phyloP scores from a whole-genome alignment of 306 rosid genomes.

The Geum urbanum region DNA sequence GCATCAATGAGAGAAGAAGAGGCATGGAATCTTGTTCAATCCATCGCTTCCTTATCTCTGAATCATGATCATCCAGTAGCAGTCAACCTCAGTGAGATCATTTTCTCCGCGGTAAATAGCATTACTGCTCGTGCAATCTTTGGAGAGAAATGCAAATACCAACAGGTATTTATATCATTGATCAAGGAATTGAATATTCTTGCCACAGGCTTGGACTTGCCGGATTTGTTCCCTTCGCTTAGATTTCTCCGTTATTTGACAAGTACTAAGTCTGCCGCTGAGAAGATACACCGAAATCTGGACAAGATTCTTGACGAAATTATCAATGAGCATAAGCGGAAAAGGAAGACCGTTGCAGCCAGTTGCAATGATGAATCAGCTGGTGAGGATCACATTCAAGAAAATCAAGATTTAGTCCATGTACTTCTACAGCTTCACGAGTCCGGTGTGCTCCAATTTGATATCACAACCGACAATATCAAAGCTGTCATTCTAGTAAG shows the following conservation, averaged over 20 bases:
- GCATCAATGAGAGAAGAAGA: conserved; percentile 33
- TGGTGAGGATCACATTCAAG: not conserved
- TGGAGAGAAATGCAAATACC: conserved; percentile 20
- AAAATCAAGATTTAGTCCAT: conserved; percentile 14
- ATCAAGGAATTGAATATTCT: not conserved
- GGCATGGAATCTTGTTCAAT: conserved; percentile 24
- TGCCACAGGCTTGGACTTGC: conserved; percentile 21
- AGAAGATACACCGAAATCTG: conserved; percentile 7
- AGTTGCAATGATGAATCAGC: not conserved
- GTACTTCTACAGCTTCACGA: conserved; percentile 10
- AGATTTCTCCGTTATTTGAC: conserved; percentile 18
- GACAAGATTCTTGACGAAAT: conserved; percentile 26
- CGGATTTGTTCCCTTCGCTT: conserved; percentile 22
- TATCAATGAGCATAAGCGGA: conserved; percentile 12
- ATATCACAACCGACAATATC: conserved; percentile 2
- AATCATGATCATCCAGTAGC: not conserved
- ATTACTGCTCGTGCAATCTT: conserved; percentile 20
- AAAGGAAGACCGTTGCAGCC: not conserved
- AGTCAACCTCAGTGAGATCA: conserved; percentile 17
- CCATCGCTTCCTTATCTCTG: conserved; percentile 15
- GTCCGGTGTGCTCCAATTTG: not conserved
- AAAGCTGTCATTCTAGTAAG: conserved; percentile 11
- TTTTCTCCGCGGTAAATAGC: not conserved
- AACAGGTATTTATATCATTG: not conserved
- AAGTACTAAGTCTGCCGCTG: conserved; percentile 6